Conservation (phyloP, 2,329 filamentous ascomycete genomes). For the Cytospora mali region DNA sequence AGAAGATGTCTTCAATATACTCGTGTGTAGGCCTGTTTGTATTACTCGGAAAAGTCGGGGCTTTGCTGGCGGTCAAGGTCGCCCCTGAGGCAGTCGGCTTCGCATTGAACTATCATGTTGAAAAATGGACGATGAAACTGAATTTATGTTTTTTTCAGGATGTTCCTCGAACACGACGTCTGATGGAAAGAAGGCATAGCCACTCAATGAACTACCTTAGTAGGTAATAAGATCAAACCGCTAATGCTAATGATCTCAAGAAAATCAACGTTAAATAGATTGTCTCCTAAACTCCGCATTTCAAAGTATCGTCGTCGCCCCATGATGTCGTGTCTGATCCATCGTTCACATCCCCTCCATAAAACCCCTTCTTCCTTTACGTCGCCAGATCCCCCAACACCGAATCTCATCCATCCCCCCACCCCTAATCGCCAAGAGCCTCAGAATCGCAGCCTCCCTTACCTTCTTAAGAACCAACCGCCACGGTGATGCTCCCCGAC, state of each 20-base stretch:
- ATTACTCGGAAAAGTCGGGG: no score
- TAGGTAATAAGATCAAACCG: neutral
- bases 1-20: neutral
- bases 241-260: neutral
- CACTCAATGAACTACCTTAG: neutral
- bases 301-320: neutral
- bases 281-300: neutral
- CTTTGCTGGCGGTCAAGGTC: no score
- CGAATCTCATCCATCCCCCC: neutral
- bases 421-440: neutral
- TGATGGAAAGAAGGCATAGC: neutral
- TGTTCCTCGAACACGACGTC: no score
- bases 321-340: neutral
- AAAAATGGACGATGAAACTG: no score
- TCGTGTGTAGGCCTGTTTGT: neutral
- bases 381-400: neutral
- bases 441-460: no score
- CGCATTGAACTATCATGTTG: no score
- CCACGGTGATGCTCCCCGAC: slow-evolving; percentile 16
- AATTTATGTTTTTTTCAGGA: neutral
- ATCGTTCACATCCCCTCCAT: neutral
- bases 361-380: neutral
- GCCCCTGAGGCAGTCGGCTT: no score
- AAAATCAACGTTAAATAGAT: neutral
- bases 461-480: slow-evolving; percentile 3